Percentiles rank a stretch among this genome's conserved stretches.
Conservation (phyloP, 257 asterid genomes). For the Plantago major region DNA sequence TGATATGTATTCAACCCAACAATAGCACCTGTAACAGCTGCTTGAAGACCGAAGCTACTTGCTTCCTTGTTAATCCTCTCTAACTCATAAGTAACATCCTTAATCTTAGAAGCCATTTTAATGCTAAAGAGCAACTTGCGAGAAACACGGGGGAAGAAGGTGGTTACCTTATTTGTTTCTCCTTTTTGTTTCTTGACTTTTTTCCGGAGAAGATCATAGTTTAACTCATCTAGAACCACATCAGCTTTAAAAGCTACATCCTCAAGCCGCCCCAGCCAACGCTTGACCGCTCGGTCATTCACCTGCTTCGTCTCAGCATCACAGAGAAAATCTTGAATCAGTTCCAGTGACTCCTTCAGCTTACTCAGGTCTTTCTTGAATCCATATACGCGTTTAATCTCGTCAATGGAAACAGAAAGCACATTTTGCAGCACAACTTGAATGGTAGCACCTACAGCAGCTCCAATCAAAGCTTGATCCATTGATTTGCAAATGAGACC, state of each 20-base stretch:
- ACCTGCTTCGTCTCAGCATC: conserved; percentile 18
- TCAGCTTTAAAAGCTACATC: conserved; percentile 15
- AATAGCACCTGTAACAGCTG: not conserved
- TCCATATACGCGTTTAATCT: too few relatives aligned
- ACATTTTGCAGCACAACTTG: conserved; percentile 8
- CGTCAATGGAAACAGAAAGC: not conserved
- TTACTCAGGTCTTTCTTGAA: too few relatives aligned
- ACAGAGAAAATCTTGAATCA: conserved; percentile 8
- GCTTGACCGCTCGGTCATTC: not conserved
- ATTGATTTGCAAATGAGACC: not conserved
- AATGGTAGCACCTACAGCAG: conserved; percentile 8
- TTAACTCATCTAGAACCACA: conserved; percentile 17
- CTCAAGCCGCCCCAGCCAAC: conserved; percentile 22
- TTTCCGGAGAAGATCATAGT: conserved; percentile 6
- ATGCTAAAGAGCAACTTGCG: not conserved
- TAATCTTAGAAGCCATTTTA: conserved; percentile 13
- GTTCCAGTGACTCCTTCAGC: not conserved
- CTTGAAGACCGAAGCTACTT: not conserved
- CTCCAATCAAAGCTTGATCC: conserved; percentile 6
- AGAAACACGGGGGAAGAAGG: not conserved
- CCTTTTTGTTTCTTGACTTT: not conserved
- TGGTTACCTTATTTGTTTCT: not conserved
- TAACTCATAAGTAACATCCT: conserved; percentile 7
- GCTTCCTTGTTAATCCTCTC: not conserved
- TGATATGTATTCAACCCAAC: not conserved